Percentiles rank a stretch among this genome's conserved stretches.
These are phyloP conservation scores for Moniliophthora roreri DNA, from an alignment of 1,284 basidiomycete genomes.

Conservation along the genomic window DNA sequence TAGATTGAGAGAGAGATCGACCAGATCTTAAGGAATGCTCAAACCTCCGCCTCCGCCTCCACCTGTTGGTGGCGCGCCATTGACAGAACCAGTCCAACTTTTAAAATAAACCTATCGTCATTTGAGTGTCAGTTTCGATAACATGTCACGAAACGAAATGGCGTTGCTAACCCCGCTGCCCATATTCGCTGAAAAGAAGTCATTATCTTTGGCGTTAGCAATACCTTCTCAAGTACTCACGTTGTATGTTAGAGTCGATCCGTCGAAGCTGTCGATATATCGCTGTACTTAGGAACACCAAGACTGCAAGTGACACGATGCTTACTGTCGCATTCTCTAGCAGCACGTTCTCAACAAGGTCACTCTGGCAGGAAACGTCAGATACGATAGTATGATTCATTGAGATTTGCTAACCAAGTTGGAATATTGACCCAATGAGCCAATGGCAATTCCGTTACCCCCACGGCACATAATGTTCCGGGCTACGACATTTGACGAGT, in stretches of 20 bases:
- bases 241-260: constrained; percentile 47
- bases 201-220: too few species aligned
- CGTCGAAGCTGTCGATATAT: constrained; percentile 42
- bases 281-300: neutral
- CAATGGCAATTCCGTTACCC: constrained; percentile 67
- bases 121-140: constrained; percentile 13
- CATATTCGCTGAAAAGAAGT: too few species aligned
- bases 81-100: constrained; percentile 56
- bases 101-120: constrained; percentile 60
- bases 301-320: neutral
- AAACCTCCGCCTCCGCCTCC: constrained; percentile 62
- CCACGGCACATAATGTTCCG: constrained; percentile 55
- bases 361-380: constrained; percentile 32
- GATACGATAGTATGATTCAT: neutral
- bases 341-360: constrained; percentile 57
- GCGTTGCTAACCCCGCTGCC: constrained; percentile 38
- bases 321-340: constrained; percentile 50
- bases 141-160: neutral
- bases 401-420: constrained; percentile 39
- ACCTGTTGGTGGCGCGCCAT: constrained; percentile 59
- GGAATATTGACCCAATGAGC: constrained; percentile 61
- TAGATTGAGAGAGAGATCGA: neutral
- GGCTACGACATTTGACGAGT: constrained; percentile 54
- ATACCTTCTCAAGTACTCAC: too few species aligned
- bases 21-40: neutral